Conservation (phyloP, 2,329 filamentous ascomycete genomes). For the Penicillium decumbens region DNA sequence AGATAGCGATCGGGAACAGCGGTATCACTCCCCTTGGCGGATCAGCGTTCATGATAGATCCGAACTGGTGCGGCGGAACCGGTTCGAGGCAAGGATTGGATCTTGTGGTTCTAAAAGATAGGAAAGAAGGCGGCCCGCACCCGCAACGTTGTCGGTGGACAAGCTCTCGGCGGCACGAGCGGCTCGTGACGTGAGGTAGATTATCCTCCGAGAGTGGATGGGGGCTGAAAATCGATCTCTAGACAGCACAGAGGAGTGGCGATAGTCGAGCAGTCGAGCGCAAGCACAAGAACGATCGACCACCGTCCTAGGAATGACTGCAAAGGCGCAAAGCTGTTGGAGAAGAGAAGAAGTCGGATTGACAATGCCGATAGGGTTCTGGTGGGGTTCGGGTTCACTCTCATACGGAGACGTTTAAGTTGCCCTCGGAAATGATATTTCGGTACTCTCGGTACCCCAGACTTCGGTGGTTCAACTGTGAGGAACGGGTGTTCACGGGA, state of each 20-base stretch:
- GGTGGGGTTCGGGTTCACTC: slow-evolving; percentile 15
- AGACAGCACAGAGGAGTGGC: neutral
- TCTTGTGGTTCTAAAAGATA: slow-evolving; percentile 7
- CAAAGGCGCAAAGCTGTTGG: slow-evolving; percentile 2
- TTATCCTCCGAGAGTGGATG: slow-evolving; percentile 12
- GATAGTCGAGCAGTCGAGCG: neutral
- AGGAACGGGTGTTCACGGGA: slow-evolving; percentile 1
- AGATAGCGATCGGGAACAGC: slow-evolving; percentile 22
- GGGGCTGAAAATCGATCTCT: slow-evolving; percentile 1
- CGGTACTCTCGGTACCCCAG: slow-evolving; percentile 16
- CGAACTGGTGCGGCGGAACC: slow-evolving; percentile 1
- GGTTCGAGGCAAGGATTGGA: slow-evolving; percentile 4
- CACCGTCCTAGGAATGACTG: neutral
- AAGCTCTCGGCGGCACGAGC: slow-evolving; percentile 18
- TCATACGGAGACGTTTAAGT: slow-evolving; percentile 15
- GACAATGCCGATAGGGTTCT: slow-evolving; percentile 13
- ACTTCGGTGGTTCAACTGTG: slow-evolving; percentile 3
- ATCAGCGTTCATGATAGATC: slow-evolving; percentile 32
- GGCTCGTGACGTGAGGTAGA: slow-evolving; percentile 10
- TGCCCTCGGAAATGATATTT: slow-evolving; percentile 22
- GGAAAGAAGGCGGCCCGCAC: slow-evolving; percentile 16
- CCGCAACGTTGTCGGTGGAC: neutral
- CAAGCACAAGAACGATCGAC: neutral
- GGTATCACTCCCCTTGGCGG: slow-evolving; percentile 15
- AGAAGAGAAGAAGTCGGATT: slow-evolving; percentile 7